Evolutionary conservation across 2,329 filamentous ascomycete species (phyloP), one percentile per base, ranked within the genome.

Genomic region (Penicillium corylophilum): DNA sequence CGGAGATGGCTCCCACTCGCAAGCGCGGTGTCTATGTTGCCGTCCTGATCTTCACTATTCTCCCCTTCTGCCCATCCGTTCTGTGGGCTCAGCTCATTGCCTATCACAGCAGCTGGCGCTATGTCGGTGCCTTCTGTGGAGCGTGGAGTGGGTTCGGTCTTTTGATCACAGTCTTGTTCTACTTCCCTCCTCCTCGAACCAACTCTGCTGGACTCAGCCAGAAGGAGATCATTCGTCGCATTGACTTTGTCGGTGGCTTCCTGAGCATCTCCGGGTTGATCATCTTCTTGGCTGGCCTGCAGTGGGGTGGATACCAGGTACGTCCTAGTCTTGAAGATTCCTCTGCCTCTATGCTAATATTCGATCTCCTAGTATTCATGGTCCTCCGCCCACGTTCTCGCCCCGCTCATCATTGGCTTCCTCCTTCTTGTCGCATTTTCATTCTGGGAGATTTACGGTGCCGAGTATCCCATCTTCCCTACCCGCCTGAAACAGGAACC

Each of bases 1-100:
- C 84, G 2, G 86, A 89, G 64, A 77, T 89, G 53, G 86, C 84
- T 0, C 86, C 86, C 1, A 82, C 82, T 18, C 75, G 79, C 16
- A 82, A 87, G 66, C 80, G 86, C 43, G 85, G 83, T 26, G 79
- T 79, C 62, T 87, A 87, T 62, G 80, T 87, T 22, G 80, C 81
- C 12, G 66, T 77, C 1, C 70, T 88, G 13, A 79, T 86, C 41
- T 77, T 85, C 61, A 83, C 80, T 48, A 84, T 87, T 51, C 56
- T 85, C 1, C 84, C 83, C 0, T 86, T 86, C 64, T 79, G 79
- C 50, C 83, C 84, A 0, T 81, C 82, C 1, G 82, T 84, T 0
- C 69, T 87, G 20, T 87, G 79, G 70, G 82, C 75, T 29, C 83
- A 87, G 63, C 73, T 85, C 26, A 79, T 80, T 51, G 72, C 78